Conservation (phyloP, 2,329 filamentous ascomycete genomes). For the Sphaerostilbella broomeana region DNA sequence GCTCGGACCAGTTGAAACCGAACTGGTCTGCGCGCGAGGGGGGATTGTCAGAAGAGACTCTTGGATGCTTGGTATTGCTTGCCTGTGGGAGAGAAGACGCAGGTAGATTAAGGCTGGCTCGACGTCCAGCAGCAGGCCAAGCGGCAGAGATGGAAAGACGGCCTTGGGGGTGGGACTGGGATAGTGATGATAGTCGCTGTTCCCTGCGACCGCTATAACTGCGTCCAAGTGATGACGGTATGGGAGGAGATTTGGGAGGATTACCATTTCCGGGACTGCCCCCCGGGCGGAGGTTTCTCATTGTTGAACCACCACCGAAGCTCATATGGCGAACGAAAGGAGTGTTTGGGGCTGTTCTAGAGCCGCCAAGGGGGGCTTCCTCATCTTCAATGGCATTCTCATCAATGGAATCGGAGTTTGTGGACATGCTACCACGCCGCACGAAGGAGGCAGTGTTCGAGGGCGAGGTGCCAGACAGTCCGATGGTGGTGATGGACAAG, state of each 20-base stretch:
- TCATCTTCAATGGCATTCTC: slow-evolving; percentile 70
- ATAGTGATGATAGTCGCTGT: slow-evolving; percentile 16
- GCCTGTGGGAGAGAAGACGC: slow-evolving; percentile 41
- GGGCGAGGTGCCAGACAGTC: slow-evolving; percentile 66
- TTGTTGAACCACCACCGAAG: slow-evolving; percentile 76
- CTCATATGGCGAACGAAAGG: slow-evolving; percentile 82
- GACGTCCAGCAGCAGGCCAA: slow-evolving; percentile 29
- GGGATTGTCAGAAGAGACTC: slow-evolving; percentile 59
- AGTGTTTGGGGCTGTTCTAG: slow-evolving; percentile 57
- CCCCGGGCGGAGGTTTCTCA: slow-evolving; percentile 49
- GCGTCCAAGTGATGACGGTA: slow-evolving; percentile 27
- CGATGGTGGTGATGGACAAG: slow-evolving; percentile 67
- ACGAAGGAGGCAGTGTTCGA: slow-evolving; percentile 46
- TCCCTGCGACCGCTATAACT: slow-evolving; percentile 28
- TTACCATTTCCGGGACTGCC: slow-evolving; percentile 61
- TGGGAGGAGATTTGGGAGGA: slow-evolving; percentile 38
- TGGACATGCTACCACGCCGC: slow-evolving; percentile 64
- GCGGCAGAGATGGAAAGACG: slow-evolving; percentile 28
- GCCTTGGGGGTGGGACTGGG: slow-evolving; percentile 16
- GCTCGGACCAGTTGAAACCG: slow-evolving; percentile 96
- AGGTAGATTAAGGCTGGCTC: slow-evolving; percentile 29
- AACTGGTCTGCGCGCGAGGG: slow-evolving; percentile 63
- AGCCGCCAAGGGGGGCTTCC: slow-evolving; percentile 42
- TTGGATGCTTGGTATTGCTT: slow-evolving; percentile 51
- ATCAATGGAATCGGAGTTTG: slow-evolving; percentile 59